Evolutionary conservation across 2,329 filamentous ascomycete genomes (phyloP).

Genomic region (Penicillium sp.): DNA sequence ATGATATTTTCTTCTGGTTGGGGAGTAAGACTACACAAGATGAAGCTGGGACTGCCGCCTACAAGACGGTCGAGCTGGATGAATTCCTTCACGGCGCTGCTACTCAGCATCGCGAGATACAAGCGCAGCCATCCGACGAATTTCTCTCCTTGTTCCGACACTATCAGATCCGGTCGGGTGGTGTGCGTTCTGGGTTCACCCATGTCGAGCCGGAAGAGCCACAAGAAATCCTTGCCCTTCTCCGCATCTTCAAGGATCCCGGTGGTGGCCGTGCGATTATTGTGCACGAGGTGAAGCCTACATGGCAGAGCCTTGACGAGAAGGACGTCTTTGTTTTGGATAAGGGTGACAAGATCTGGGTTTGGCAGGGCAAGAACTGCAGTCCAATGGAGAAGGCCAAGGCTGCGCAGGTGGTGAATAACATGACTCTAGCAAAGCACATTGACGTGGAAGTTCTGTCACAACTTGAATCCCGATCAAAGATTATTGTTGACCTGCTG

Average conservation of each 20-base stretch:
- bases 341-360: constrained; percentile 65
- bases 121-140: constrained; percentile 61
- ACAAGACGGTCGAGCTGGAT: constrained; percentile 72
- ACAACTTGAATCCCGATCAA: constrained; percentile 56
- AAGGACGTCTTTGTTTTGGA: constrained; percentile 70
- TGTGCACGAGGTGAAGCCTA: constrained; percentile 66
- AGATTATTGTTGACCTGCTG: constrained; percentile 61
- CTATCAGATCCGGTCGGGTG: constrained; percentile 63
- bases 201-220: constrained; percentile 60
- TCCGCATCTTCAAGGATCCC: constrained; percentile 67
- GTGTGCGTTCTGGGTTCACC: constrained; percentile 64
- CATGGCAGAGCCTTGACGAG: constrained; percentile 65
- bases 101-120: constrained; percentile 67
- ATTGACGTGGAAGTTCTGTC: constrained; percentile 67
- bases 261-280: constrained; percentile 55
- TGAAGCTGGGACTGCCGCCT: constrained; percentile 68
- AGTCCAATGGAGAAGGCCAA: constrained; percentile 72
- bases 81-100: constrained; percentile 66
- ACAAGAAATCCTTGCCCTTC: constrained; percentile 55
- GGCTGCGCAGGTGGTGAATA: constrained; percentile 67
- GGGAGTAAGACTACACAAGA: constrained; percentile 68
- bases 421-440: constrained; percentile 61
- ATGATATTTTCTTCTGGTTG: constrained; percentile 73
- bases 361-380: constrained; percentile 69
- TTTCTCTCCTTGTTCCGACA: constrained; percentile 65